Evolutionary conservation across 176 grass and related monocot genomes (phyloP).

Genomic region (Luzula sylvatica): DNA sequence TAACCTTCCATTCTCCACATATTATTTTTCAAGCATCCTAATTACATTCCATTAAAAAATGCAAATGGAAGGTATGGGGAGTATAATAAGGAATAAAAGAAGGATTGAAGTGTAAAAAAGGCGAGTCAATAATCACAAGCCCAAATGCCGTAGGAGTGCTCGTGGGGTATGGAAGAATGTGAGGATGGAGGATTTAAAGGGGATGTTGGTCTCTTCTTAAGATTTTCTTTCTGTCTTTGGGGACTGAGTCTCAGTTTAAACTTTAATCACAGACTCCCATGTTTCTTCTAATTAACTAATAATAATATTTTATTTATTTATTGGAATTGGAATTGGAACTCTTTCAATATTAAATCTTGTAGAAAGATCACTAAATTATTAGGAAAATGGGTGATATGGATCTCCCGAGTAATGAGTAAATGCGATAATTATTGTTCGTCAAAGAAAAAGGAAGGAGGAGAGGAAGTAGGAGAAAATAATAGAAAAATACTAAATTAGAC

Average conservation of each 20-base stretch:
- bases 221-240: conserved; percentile 20
- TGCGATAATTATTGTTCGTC: no score
- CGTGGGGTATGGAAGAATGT: conserved; percentile 26
- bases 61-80: not conserved
- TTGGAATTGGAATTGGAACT: no score
- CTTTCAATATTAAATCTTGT: no score
- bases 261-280: conserved; percentile 11
- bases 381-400: no score
- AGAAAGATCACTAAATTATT: no score
- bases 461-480: no score
- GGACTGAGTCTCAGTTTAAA: not conserved
- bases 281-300: not conserved
- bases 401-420: no score
- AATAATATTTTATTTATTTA: no score
- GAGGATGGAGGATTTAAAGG: conserved; percentile 20
- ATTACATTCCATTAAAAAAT: not conserved
- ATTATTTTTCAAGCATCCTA: not conserved
- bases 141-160: conserved; percentile 24
- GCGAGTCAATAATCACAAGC: conserved; percentile 8
- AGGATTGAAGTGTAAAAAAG: not conserved
- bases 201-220: conserved; percentile 25
- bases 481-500: no score
- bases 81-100: not conserved
- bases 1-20: not conserved
- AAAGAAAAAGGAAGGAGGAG: no score